Conservation (phyloP, 2,329 filamentous ascomycete genomes). For the Tolypocladium nubicola region DNA sequence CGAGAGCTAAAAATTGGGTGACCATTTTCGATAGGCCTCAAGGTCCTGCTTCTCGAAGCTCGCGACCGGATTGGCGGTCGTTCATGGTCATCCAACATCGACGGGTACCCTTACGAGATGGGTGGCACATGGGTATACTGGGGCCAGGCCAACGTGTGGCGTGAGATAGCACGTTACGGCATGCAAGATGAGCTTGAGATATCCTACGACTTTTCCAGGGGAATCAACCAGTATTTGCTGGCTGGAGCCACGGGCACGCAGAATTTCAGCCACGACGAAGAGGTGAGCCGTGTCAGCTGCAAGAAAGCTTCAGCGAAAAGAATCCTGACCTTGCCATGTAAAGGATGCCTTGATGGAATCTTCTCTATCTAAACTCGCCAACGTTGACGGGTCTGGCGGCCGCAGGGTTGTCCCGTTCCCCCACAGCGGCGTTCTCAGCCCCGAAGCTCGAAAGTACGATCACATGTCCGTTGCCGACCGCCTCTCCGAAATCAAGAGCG, state of each 20-base stretch:
- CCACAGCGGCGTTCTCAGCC: constrained; percentile 21
- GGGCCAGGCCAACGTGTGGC: constrained; percentile 30
- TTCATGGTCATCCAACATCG: constrained; percentile 33
- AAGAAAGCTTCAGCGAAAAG: too few species aligned
- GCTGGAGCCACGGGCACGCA: constrained; percentile 15
- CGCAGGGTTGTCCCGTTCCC: constrained; percentile 28
- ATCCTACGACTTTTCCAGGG: constrained; percentile 28
- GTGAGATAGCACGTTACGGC: constrained; percentile 33
- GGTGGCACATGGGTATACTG: constrained; percentile 39
- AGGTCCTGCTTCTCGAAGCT: constrained; percentile 33
- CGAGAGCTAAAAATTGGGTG: neutral
- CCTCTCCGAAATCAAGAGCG: constrained; percentile 25
- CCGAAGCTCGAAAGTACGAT: constrained; percentile 24
- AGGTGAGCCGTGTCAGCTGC: constrained; percentile 12
- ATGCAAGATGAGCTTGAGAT: constrained; percentile 28
- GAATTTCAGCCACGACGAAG: constrained; percentile 30
- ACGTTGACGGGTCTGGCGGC: constrained; percentile 31
- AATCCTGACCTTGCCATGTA: neutral
- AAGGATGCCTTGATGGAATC: constrained; percentile 18
- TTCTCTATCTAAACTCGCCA: constrained; percentile 30
- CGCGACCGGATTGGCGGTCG: constrained; percentile 37
- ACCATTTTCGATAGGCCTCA: constrained; percentile 13
- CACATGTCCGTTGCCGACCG: constrained; percentile 30
- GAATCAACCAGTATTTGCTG: constrained; percentile 30
- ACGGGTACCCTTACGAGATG: constrained; percentile 34